Conservation (phyloP, 257 asterid species). For the Dorcoceras hygrometricum region DNA sequence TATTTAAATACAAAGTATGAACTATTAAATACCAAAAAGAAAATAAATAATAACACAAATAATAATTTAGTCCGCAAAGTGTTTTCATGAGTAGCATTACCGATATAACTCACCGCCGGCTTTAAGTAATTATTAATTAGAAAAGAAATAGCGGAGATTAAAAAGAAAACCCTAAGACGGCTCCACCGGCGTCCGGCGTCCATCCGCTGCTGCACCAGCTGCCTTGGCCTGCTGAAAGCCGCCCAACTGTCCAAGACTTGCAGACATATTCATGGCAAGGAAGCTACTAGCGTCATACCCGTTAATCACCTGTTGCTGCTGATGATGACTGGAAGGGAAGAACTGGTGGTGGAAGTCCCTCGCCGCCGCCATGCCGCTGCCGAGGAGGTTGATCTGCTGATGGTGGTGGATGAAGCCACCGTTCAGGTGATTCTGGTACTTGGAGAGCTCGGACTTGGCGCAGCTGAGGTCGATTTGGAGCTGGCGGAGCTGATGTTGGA, state of each 20-base stretch:
- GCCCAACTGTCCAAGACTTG: conserved; percentile 56
- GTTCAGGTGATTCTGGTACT: conserved; percentile 50
- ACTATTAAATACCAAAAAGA: no score
- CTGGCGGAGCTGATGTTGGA: conserved; percentile 80
- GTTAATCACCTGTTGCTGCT: conserved; percentile 33
- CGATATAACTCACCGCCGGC: not conserved
- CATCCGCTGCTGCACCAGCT: conserved; percentile 64
- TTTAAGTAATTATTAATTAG: no score
- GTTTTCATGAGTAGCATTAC: not conserved
- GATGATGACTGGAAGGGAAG: conserved; percentile 57
- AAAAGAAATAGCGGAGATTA: not conserved
- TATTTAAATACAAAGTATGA: no score
- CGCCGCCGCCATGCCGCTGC: conserved; percentile 25
- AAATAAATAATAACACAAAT: not conserved
- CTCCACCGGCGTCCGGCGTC: conserved; percentile 77
- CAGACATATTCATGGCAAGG: conserved; percentile 66
- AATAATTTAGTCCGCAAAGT: not conserved
- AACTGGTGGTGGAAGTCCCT: conserved; percentile 49
- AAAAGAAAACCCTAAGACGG: conserved; percentile 59
- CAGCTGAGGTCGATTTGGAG: conserved; percentile 70
- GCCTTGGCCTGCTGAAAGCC: conserved; percentile 74
- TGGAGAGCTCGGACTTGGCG: conserved; percentile 72
- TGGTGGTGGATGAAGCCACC: conserved; percentile 39
- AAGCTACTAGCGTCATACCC: conserved; percentile 69
- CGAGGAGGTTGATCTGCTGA: conserved; percentile 47